Evolutionary conservation across 164 flowering plant species (phyloP), one percentile per base, ranked within the genome.

Genomic region (Piper longum): DNA sequence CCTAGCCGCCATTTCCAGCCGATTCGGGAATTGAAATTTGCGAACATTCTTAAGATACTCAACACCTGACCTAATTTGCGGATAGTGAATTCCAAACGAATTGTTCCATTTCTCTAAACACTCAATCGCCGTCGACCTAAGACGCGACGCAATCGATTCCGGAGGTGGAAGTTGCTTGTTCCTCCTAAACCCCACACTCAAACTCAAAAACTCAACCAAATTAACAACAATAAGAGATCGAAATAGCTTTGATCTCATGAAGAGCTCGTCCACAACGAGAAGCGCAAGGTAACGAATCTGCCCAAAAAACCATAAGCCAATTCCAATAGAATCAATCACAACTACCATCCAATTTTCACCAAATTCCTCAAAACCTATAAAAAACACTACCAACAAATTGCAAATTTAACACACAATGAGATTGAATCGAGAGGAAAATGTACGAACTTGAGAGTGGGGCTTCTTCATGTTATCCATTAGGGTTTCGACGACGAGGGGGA

Each of bases 241-340:
- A 59, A 95, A 95, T 43, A 88, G 85, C 85, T 91, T 95, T 41
- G 99, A 95, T 51, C 97, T 79, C 93, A 88, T 91, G 78, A 91
- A 91, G 26, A 95, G 78, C 67, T 95, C 91, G 67, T 95, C 96
- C 55, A 91, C 79, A 75, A 95, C 83, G 54, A 89, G 81, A 72
- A 95, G 91, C 12, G 96, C 60, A 7, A 95, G 84, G 60, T 81
- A 91, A 63, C 99, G 75, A 13, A 95, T 95, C 96, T 91, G 87
- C 74, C 11, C 36, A 26, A 62, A 48, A 4, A 43, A 42, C 0
- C 26, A 41, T 43, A 13, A 36, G 41, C 26, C 14, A 26, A 36
- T 57, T 36, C 36, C 41, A 36, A 57, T 2, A 57, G 14, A 57
- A 11, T 57, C 60, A 36, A 57, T 48, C 52, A 48, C 12, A 48